phyloP scores from a whole-genome alignment of 768 basidiomycete species.

The Arthromyces matolae region DNA sequence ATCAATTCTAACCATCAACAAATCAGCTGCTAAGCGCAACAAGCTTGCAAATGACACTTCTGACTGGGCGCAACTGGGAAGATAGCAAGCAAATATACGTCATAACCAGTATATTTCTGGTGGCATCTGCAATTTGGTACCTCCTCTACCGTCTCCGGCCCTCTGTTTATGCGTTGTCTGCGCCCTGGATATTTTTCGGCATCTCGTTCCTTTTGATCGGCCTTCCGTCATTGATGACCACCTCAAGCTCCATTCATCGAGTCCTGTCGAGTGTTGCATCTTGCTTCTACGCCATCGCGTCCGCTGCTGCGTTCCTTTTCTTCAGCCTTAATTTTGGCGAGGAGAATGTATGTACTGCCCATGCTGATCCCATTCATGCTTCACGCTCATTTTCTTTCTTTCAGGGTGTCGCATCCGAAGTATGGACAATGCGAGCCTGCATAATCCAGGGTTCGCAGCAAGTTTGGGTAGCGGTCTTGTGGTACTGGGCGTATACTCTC shows the following conservation, averaged over 20 bases:
- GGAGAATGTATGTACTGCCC: slow-evolving; percentile 70
- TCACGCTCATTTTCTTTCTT: no score
- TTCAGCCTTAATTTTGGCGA: slow-evolving; percentile 97
- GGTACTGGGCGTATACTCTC: slow-evolving; percentile 92
- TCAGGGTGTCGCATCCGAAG: slow-evolving; percentile 89
- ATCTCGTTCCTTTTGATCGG: slow-evolving; percentile 90
- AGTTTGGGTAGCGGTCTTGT: slow-evolving; percentile 91
- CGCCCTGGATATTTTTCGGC: slow-evolving; percentile 90
- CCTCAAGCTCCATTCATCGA: slow-evolving; percentile 59
- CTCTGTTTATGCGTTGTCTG: slow-evolving; percentile 79
- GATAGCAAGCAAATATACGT: slow-evolving; percentile 82
- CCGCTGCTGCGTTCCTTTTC: slow-evolving; percentile 90
- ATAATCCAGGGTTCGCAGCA: slow-evolving; percentile 94
- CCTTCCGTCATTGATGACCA: slow-evolving; percentile 69
- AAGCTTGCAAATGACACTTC: slow-evolving; percentile 91
- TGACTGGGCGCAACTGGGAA: slow-evolving; percentile 84
- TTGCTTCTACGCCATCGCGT: slow-evolving; percentile 88
- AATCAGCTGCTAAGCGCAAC: slow-evolving; percentile 79
- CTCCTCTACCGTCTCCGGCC: slow-evolving; percentile 83
- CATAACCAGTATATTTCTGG: slow-evolving; percentile 82
- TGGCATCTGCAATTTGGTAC: slow-evolving; percentile 86
- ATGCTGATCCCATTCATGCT: slow-evolving; percentile 4
- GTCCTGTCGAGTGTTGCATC: slow-evolving; percentile 74
- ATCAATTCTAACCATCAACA: slow-evolving; percentile 3
- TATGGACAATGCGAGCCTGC: slow-evolving; percentile 90